phyloP scores from a whole-genome alignment of 805 yeast genomes.

The Candida morakotiae region DNA sequence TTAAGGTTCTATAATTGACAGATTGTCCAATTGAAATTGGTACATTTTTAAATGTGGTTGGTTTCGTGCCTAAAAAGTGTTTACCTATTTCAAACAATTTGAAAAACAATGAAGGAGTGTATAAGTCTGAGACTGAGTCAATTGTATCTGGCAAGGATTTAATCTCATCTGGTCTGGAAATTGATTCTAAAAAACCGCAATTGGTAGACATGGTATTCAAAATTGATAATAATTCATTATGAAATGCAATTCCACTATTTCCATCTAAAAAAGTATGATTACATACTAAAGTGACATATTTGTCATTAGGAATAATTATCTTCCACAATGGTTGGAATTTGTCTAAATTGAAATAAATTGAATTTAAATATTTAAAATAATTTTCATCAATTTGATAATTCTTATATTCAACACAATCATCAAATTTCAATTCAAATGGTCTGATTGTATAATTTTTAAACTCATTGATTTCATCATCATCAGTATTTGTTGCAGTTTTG shows the following conservation, averaged over 20 bases:
- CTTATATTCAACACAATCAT: constrained; percentile 15
- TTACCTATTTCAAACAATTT: constrained; percentile 1
- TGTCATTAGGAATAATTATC: constrained; percentile 13
- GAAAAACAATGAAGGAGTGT: constrained; percentile 5
- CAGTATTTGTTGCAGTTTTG: constrained; percentile 5
- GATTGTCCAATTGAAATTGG: constrained; percentile 6
- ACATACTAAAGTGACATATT: constrained; percentile 16
- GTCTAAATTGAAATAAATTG: constrained; percentile 7
- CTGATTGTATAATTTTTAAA: constrained; percentile 12
- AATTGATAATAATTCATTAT: constrained; percentile 15
- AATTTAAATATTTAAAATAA: constrained; percentile 12
- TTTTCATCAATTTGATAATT: constrained; percentile 12
- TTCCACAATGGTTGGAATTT: constrained; percentile 19
- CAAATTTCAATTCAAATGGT: constrained; percentile 16
- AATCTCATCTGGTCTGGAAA: constrained; percentile 6
- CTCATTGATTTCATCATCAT: too few relatives aligned
- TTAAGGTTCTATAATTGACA: constrained; percentile 11
- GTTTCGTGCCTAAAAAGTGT: neutral
- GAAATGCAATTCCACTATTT: constrained; percentile 25
- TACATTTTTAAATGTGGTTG: constrained; percentile 7
- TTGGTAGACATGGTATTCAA: constrained; percentile 7
- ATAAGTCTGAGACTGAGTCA: constrained; percentile 10
- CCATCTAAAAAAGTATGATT: constrained; percentile 34
- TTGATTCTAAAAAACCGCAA: constrained; percentile 3
- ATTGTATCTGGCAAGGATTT: constrained; percentile 7